Evolutionary conservation across 2,329 filamentous ascomycete species (phyloP).

Genomic region (Diaporthe longicolla): DNA sequence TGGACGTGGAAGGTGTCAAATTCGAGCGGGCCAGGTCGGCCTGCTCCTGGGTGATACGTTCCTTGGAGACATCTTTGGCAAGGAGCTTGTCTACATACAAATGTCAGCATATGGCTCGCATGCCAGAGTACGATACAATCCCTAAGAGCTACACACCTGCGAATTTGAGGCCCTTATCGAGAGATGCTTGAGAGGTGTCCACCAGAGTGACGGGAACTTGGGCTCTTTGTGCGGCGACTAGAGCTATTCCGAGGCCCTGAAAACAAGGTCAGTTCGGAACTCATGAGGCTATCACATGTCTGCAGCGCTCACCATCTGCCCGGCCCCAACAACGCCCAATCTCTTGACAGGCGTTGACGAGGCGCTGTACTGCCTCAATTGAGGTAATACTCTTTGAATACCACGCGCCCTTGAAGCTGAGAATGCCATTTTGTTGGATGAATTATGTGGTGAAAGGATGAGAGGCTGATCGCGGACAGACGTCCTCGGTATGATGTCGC

Average conservation of each 20-base stretch:
- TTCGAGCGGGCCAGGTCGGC: conserved; percentile 80
- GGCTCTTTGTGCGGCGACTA: conserved; percentile 90
- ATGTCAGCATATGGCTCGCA: conserved; percentile 35
- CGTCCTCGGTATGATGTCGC: conserved; percentile 39
- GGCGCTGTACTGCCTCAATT: conserved; percentile 77
- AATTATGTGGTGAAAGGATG: background rate
- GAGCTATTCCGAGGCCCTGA: conserved; percentile 93
- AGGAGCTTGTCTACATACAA: conserved; percentile 82
- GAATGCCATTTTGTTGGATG: conserved; percentile 54
- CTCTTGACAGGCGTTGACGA: conserved; percentile 83
- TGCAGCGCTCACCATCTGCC: conserved; percentile 83
- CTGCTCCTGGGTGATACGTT: conserved; percentile 85
- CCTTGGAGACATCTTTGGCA: conserved; percentile 91
- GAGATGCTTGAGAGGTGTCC: conserved; percentile 85
- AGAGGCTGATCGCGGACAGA: conserved; percentile 1
- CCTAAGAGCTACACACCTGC: conserved; percentile 71
- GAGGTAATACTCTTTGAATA: conserved; percentile 55
- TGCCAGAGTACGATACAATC: background rate
- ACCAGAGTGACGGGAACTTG: conserved; percentile 87
- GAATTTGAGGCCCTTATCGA: conserved; percentile 92
- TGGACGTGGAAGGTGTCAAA: conserved; percentile 77
- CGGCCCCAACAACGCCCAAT: conserved; percentile 92
- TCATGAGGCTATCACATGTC: conserved; percentile 53
- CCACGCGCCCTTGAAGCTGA: conserved; percentile 56
- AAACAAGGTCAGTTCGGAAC: conserved; percentile 47